Base-by-base conservation (phyloP, 2,329 filamentous ascomycete species). In the Cladosporium austrohemisphaericum region DNA sequence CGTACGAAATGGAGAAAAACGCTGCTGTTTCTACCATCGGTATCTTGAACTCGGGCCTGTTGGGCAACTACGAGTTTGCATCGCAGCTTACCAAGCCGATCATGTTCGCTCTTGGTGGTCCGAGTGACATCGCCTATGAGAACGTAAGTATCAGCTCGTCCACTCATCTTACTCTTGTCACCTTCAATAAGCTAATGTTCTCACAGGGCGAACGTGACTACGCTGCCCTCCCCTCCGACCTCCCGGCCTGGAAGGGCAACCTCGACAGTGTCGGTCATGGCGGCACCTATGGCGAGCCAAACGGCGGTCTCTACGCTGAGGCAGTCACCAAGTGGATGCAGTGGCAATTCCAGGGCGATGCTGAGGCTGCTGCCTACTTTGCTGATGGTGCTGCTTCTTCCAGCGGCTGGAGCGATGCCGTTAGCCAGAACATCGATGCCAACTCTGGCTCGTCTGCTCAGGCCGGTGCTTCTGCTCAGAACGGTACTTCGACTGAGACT, bases 141-240 rank as follows among this genome's bases (percentile, higher is more conserved):
- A 49, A 49, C 13, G 46, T 49, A 29, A 49, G 46, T 49, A 11
- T 37, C 14, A n/a, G 20, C 8, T 5, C 16, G 32, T 20, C n/a
- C 14, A 10, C 25, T 31, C 7, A 11, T 10, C 9, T 13, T 4
- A 14, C 19, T 20, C 10, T 14, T 11, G 19, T 26, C n/a, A 4
- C 14, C 31, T 10, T 35, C 5, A 23, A n/a, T 18, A n/a, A 7
- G 35, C n/a, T n/a, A n/a, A n/a, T n/a, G n/a, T n/a, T n/a, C n/a
- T n/a, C n/a, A n/a, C 37, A 49, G 46, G 38, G 46, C 46, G 46
- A 41, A 23, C 46, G 46, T 20, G 46, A 49, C 26, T 49, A 49
- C 28, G 36, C 36, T 4, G 46, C 36, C 10, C 46, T 49, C 8
- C 19, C 44, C 18, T 11, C 26, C 11, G 14, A 19, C 16, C 36